Conservation (phyloP, 805 yeast genomes). For the Clavispora vitiphila region DNA sequence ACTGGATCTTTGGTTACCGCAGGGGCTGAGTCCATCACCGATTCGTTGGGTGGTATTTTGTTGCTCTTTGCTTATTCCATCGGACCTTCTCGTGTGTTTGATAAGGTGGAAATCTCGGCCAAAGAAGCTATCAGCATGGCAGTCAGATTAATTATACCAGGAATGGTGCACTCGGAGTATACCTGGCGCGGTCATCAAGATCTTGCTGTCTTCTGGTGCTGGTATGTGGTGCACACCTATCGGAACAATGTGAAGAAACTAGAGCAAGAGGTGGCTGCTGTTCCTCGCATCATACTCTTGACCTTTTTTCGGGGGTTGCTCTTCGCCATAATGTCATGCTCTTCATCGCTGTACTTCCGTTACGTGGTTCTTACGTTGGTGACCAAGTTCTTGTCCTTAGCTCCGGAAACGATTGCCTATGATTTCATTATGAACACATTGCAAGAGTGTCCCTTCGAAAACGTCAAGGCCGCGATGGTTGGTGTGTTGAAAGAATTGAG, state of each 20-base stretch:
- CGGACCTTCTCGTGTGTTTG: constrained; percentile 3
- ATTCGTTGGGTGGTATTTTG: constrained; percentile 26
- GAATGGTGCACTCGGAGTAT: constrained; percentile 24
- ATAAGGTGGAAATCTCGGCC: constrained; percentile 7
- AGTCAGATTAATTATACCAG: constrained; percentile 31
- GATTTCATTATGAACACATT: constrained; percentile 61
- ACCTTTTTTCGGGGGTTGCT: constrained; percentile 30
- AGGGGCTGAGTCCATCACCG: constrained; percentile 23
- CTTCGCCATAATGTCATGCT: constrained; percentile 10
- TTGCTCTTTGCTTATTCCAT: constrained; percentile 13
- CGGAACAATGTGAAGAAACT: constrained; percentile 12
- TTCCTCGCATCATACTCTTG: constrained; percentile 27
- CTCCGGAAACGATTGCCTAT: constrained; percentile 55
- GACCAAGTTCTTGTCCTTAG: constrained; percentile 54
- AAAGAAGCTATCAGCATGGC: constrained; percentile 16
- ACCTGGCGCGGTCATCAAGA: constrained; percentile 21
- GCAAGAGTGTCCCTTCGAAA: constrained; percentile 58
- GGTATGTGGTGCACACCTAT: constrained; percentile 29
- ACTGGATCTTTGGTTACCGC: constrained; percentile 21
- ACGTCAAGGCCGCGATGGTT: constrained; percentile 54
- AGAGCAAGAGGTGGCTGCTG: constrained; percentile 25
- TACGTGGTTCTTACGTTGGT: constrained; percentile 53
- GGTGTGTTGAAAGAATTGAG: constrained; percentile 67
- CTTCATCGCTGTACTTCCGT: constrained; percentile 24
- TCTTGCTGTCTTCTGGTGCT: constrained; percentile 30